Conservation (phyloP, 257 asterid genomes). For the Nicotiana benthamiana region DNA sequence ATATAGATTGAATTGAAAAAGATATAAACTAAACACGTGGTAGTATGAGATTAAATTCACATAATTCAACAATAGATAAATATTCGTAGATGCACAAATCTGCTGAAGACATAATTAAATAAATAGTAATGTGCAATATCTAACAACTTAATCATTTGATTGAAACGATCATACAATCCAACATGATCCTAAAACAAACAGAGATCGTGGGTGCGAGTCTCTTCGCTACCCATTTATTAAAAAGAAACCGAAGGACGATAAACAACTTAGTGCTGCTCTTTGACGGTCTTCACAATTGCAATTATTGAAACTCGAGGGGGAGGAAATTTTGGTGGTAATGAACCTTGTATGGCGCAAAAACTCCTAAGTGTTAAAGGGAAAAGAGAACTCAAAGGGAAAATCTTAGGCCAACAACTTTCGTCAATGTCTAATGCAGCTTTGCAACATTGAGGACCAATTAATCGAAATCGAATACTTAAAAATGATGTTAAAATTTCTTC, state of each 20-base stretch:
- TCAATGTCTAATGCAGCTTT: conserved; percentile 13
- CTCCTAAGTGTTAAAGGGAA: conserved; percentile 6
- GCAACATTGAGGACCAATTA: conserved; percentile 25
- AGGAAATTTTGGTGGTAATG: neutral
- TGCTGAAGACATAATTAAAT: neutral
- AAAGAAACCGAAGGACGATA: neutral
- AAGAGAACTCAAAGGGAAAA: conserved; percentile 14
- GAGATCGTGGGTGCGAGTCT: neutral
- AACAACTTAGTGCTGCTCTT: neutral
- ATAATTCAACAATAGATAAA: too few relatives aligned
- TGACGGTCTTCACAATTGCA: neutral
- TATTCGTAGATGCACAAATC: too few relatives aligned
- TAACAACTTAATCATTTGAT: neutral
- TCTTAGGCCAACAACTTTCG: conserved; percentile 21
- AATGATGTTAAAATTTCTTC: conserved; percentile 16
- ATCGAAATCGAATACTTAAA: neutral
- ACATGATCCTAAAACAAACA: neutral
- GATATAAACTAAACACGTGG: too few relatives aligned
- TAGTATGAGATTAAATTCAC: too few relatives aligned
- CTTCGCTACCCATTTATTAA: neutral
- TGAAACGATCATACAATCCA: neutral
- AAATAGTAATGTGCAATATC: neutral
- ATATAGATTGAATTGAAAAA: too few relatives aligned
- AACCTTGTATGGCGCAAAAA: conserved; percentile 3
- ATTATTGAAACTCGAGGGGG: neutral